Conservation (phyloP, 2,329 filamentous ascomycete species). For the Ceratocystis albifundus region DNA sequence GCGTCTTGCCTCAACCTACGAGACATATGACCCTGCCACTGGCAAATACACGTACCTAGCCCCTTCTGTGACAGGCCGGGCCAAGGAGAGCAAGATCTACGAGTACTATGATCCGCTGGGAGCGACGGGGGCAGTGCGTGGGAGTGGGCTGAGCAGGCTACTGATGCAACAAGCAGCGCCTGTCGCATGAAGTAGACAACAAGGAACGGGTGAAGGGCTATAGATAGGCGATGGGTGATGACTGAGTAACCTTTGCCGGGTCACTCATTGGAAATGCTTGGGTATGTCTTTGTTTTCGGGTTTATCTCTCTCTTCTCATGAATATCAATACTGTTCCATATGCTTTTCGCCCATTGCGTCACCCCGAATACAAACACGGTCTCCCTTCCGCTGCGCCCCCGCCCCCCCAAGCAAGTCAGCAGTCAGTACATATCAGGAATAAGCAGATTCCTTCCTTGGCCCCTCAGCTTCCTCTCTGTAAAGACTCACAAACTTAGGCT, state of each 20-base stretch:
- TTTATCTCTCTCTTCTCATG: background rate
- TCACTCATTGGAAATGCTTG: background rate
- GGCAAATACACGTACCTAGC: constrained; percentile 46
- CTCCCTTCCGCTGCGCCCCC: background rate
- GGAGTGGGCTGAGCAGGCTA: too few relatives aligned
- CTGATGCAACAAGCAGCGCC: too few relatives aligned
- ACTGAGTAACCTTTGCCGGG: background rate
- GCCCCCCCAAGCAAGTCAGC: background rate
- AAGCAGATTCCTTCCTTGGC: too few relatives aligned
- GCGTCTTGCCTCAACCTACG: constrained; percentile 42
- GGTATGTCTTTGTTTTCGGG: background rate
- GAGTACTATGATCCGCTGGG: constrained; percentile 45
- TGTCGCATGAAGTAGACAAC: background rate
- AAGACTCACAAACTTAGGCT: background rate
- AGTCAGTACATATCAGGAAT: too few relatives aligned
- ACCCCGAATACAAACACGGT: background rate
- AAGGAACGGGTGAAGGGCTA: background rate
- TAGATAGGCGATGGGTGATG: background rate
- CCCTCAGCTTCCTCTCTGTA: too few relatives aligned
- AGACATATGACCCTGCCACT: constrained; percentile 41
- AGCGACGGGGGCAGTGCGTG: too few relatives aligned
- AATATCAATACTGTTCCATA: background rate
- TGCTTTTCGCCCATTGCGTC: background rate
- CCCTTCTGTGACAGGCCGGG: constrained; percentile 39
- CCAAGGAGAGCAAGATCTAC: constrained; percentile 40